phyloP scores from a whole-genome alignment of 140 eudicot species.

The Anethum foeniculum region DNA sequence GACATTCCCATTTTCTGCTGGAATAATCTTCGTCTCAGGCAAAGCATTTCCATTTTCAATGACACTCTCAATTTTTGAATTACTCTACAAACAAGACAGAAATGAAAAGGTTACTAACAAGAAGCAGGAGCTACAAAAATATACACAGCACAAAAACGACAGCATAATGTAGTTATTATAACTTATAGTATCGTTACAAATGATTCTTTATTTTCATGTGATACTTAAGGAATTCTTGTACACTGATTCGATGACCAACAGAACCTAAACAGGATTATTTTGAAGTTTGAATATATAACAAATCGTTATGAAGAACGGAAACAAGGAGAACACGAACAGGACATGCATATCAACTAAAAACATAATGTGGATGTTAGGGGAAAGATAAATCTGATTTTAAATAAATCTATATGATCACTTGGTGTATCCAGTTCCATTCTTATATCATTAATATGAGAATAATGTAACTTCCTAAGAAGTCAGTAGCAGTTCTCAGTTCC shows the following conservation, averaged over 20 bases:
- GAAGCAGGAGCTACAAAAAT: not conserved
- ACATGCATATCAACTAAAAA: not conserved
- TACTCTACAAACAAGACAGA: conserved; percentile 34
- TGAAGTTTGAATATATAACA: not conserved
- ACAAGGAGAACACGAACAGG: not conserved
- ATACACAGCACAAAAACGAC: not conserved
- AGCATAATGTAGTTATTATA: not conserved
- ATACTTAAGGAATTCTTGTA: not conserved
- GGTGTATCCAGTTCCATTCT: not conserved
- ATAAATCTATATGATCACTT: not conserved
- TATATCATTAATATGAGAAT: not conserved
- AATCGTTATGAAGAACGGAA: not conserved
- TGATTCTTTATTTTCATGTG: not conserved
- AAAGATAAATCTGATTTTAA: not conserved
- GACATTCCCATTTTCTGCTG: conserved; percentile 59
- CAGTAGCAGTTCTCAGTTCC: not conserved
- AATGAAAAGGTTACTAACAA: not conserved
- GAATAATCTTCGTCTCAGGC: conserved; percentile 58
- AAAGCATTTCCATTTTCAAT: conserved; percentile 43
- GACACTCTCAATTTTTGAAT: conserved; percentile 32
- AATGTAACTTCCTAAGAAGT: not conserved
- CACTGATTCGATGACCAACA: not conserved
- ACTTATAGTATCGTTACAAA: not conserved
- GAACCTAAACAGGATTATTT: not conserved
- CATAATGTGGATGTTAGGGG: not conserved